phyloP scores from a whole-genome alignment of 2,329 filamentous ascomycete genomes.

The Coniochaeta sp. region DNA sequence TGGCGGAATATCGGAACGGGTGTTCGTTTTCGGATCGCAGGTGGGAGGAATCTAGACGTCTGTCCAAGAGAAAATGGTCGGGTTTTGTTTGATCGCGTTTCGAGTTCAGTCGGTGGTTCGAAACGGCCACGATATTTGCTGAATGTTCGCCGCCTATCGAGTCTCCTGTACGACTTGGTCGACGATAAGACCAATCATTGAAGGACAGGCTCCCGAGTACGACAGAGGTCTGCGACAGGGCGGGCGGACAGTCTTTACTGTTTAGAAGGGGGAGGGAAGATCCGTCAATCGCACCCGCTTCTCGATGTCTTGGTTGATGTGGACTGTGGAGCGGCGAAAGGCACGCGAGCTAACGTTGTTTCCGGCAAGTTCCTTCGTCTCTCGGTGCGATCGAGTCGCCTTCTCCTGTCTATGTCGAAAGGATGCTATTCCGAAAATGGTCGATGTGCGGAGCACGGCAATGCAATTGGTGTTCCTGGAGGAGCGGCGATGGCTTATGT shows the following conservation, averaged over 20 bases:
- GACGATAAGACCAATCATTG: neutral
- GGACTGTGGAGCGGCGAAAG: neutral
- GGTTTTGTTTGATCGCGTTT: neutral
- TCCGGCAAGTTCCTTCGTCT: neutral
- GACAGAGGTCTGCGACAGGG: neutral
- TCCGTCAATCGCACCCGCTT: neutral
- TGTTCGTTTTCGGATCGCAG: neutral
- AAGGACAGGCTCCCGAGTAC: neutral
- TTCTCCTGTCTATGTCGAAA: neutral
- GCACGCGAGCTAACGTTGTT: neutral
- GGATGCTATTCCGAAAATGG: neutral
- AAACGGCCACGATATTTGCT: neutral
- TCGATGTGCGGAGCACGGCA: neutral
- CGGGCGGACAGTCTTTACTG: neutral
- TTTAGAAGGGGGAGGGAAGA: neutral
- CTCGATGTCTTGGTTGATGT: neutral
- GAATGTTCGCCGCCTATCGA: neutral
- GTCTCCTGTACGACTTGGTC: neutral
- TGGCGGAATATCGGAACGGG: neutral
- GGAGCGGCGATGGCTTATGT: too few relatives aligned
- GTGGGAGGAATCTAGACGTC: too few relatives aligned
- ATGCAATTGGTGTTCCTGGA: too few relatives aligned
- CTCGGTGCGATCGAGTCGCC: neutral
- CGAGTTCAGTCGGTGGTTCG: neutral
- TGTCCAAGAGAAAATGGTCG: neutral